phyloP scores from a whole-genome alignment of 768 basidiomycete genomes.

The Lyophyllum semitale region DNA sequence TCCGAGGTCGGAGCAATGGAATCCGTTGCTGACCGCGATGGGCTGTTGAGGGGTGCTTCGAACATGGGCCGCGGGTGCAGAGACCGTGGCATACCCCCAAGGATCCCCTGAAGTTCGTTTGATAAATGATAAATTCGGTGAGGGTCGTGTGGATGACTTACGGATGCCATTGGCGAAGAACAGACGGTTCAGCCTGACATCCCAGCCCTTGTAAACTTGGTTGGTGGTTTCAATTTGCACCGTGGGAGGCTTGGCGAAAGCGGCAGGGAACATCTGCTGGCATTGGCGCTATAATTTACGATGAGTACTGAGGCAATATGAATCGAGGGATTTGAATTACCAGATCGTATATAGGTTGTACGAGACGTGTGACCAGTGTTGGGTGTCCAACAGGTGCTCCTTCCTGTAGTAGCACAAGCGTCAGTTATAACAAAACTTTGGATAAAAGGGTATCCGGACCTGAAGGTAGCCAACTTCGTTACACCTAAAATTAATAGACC shows the following conservation, averaged over 20 bases:
- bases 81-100: slow-evolving; percentile 71
- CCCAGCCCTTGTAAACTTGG: slow-evolving; percentile 60
- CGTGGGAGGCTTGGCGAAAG: slow-evolving; percentile 48
- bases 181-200: slow-evolving; percentile 53
- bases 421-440: not conserved
- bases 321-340: slow-evolving; percentile 28
- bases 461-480: slow-evolving; percentile 69
- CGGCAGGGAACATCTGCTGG: slow-evolving; percentile 63
- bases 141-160: slow-evolving; percentile 33
- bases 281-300: slow-evolving; percentile 58
- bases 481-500: slow-evolving; percentile 47
- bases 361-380: slow-evolving; percentile 54
- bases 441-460: slow-evolving; percentile 20
- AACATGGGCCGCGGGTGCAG: slow-evolving; percentile 49
- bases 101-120: slow-evolving; percentile 55
- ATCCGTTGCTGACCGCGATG: slow-evolving; percentile 60
- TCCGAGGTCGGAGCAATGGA: slow-evolving; percentile 67
- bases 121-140: not conserved
- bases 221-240: slow-evolving; percentile 49
- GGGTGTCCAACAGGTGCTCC: slow-evolving; percentile 39
- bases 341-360: slow-evolving; percentile 57
- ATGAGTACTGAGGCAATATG: not conserved
- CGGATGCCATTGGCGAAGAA: slow-evolving; percentile 74
- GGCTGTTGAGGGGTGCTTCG: slow-evolving; percentile 54
- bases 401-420: slow-evolving; percentile 33